These are phyloP conservation scores for Hylodesmum podocarpum DNA, from an alignment of 306 rosid genomes.

Conservation along the genomic window DNA sequence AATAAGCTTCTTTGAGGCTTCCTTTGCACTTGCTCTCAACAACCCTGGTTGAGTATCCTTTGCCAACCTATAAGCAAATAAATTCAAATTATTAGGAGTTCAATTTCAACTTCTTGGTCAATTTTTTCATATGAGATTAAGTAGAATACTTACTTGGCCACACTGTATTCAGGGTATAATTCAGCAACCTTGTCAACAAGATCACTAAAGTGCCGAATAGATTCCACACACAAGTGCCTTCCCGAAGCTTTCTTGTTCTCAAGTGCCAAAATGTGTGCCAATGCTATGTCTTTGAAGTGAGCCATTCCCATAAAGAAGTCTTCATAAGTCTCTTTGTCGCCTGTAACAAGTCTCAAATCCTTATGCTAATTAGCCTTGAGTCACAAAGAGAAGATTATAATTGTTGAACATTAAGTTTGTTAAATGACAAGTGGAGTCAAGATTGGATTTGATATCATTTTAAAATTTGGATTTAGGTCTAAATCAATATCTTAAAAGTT, in stretches of 20 bases:
- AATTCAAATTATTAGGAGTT: background rate
- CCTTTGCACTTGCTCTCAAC: constrained; percentile 60
- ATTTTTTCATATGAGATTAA: background rate
- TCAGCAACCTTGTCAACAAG: constrained; percentile 62
- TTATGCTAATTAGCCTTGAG: background rate
- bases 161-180: constrained; percentile 68
- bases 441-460: too few relatives aligned
- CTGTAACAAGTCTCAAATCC: background rate
- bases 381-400: too few relatives aligned
- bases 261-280: constrained; percentile 77
- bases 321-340: constrained; percentile 66
- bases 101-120: background rate
- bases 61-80: constrained; percentile 44
- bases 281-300: constrained; percentile 83
- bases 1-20: constrained; percentile 67
- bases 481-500: too few relatives aligned
- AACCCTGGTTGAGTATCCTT: constrained; percentile 70
- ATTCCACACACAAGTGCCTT: constrained; percentile 78
- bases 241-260: constrained; percentile 76
- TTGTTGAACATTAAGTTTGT: too few relatives aligned
- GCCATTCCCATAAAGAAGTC: constrained; percentile 74
- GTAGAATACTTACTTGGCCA: constrained; percentile 52
- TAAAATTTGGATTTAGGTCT: too few relatives aligned
- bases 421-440: too few relatives aligned
- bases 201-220: constrained; percentile 77